Evolutionary conservation across 208 protist species (phyloP).

Genomic region (Crithidia fasciculata): DNA sequence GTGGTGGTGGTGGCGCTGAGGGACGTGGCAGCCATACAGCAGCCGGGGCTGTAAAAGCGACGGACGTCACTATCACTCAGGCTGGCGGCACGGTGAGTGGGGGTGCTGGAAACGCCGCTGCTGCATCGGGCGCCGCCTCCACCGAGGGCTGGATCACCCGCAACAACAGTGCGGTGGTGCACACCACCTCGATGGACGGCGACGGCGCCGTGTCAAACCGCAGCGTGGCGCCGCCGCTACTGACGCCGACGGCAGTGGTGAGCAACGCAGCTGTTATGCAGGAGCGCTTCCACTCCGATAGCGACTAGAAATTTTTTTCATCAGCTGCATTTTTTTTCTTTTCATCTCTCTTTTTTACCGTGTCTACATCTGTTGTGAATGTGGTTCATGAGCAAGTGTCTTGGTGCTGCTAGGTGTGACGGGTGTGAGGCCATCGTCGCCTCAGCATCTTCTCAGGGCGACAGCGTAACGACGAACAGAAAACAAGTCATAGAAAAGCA

Average conservation of each 20-base stretch:
- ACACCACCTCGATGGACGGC: not conserved
- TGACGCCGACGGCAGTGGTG: slow-evolving; percentile 29
- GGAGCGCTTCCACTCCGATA: slow-evolving; percentile 38
- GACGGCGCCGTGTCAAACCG: not conserved
- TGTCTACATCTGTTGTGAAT: not conserved
- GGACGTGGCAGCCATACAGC: not conserved
- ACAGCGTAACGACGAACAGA: no score
- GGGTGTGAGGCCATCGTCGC: no score
- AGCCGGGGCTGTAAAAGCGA: no score
- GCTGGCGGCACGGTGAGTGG: no score
- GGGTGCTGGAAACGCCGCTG: not conserved
- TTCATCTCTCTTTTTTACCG: not conserved
- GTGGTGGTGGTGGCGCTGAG: not conserved
- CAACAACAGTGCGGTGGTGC: slow-evolving; percentile 6
- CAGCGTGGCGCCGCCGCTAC: not conserved
- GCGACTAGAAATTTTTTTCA: slow-evolving; percentile 23
- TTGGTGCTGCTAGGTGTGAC: no score
- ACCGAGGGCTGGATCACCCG: not conserved
- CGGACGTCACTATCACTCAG: no score
- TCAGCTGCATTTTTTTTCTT: not conserved
- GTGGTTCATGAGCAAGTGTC: not conserved
- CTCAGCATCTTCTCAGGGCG: no score
- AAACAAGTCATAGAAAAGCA: no score
- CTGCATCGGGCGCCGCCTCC: not conserved
- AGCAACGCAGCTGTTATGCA: slow-evolving; percentile 35